These are phyloP conservation scores for Jasminum sambac DNA, from an alignment of 257 asterid genomes.

Conservation along the genomic window DNA sequence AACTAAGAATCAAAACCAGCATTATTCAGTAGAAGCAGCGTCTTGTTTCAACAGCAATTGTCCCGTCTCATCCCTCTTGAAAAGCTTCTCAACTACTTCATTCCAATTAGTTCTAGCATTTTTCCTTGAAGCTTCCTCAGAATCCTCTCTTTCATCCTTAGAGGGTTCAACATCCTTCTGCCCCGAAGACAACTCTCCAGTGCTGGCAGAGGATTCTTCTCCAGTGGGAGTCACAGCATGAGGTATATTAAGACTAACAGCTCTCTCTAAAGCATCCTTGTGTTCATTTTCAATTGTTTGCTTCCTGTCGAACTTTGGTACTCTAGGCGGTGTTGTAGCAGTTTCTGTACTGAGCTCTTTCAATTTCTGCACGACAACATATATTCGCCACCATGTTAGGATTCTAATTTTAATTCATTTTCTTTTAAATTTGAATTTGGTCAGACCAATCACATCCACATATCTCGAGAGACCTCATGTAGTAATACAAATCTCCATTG, in stretches of 20 bases:
- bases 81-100: slow-evolving; percentile 59
- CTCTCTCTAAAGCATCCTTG: slow-evolving; percentile 88
- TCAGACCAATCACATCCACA: too few relatives aligned
- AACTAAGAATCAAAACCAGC: slow-evolving; percentile 11
- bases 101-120: slow-evolving; percentile 71
- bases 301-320: slow-evolving; percentile 60
- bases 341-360: slow-evolving; percentile 45
- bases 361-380: slow-evolving; percentile 42
- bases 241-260: slow-evolving; percentile 85
- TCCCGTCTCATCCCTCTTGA: slow-evolving; percentile 51
- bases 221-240: slow-evolving; percentile 47
- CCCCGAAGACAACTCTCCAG: slow-evolving; percentile 34
- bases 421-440: too few relatives aligned
- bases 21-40: slow-evolving; percentile 17
- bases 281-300: slow-evolving; percentile 80
- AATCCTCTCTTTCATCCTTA: slow-evolving; percentile 17
- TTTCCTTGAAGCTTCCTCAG: slow-evolving; percentile 22
- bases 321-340: slow-evolving; percentile 60
- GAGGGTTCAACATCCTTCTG: slow-evolving; percentile 29
- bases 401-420: too few relatives aligned
- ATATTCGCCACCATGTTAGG: neutral
- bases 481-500: too few relatives aligned
- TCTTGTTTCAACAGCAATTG: slow-evolving; percentile 41
- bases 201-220: slow-evolving; percentile 15
- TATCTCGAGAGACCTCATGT: too few relatives aligned